Conservation (phyloP, 2,329 filamentous ascomycete genomes). For the Triangularia setosa region DNA sequence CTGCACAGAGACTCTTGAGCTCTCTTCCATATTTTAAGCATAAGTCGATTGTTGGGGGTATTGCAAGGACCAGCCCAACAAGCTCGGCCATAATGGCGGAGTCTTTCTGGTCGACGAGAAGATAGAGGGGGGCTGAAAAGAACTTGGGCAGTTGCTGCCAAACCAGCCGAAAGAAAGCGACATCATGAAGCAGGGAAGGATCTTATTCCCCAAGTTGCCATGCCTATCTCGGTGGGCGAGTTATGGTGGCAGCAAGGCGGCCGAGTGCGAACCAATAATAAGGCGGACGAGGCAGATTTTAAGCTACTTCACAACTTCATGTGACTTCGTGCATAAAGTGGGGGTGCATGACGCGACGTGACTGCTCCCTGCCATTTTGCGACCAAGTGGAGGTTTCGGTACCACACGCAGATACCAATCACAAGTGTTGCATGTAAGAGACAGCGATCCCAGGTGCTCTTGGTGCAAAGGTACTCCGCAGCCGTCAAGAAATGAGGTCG, state of each 20-base stretch:
- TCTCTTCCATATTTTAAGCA: slow-evolving; percentile 15
- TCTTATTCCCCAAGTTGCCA: no score
- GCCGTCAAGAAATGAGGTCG: no score
- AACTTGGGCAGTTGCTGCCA: neutral
- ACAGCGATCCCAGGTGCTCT: no score
- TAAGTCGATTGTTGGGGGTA: slow-evolving; percentile 9
- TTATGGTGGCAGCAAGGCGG: neutral
- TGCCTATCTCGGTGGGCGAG: no score
- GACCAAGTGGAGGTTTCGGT: no score
- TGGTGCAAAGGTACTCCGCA: no score
- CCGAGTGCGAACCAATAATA: neutral
- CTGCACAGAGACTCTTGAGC: slow-evolving; percentile 7
- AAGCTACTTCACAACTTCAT: no score
- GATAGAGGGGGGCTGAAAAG: neutral
- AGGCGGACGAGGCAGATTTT: neutral
- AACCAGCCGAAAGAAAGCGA: neutral
- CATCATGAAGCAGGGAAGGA: no score
- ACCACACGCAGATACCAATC: no score
- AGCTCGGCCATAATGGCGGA: neutral
- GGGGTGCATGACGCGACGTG: no score
- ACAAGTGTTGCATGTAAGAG: no score
- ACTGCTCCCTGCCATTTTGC: no score
- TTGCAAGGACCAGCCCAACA: neutral
- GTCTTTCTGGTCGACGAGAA: neutral
- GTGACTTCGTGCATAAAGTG: neutral